phyloP scores from a whole-genome alignment of 2,329 filamentous ascomycete species.

The Trichophyton verrucosum region DNA sequence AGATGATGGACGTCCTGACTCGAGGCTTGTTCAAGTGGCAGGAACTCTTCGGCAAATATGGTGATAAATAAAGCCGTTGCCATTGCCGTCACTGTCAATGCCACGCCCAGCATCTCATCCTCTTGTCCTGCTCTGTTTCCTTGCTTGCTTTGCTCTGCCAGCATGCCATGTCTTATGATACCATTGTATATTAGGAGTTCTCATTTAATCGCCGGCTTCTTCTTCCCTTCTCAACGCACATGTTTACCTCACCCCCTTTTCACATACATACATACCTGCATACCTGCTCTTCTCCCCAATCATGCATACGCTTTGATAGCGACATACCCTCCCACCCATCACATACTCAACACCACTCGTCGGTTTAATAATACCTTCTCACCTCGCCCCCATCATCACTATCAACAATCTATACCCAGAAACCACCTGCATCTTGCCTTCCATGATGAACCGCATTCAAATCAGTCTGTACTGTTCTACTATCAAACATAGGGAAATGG shows the following conservation, averaged over 20 bases:
- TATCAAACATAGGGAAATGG: not conserved
- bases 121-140: not conserved
- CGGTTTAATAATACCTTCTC: not conserved
- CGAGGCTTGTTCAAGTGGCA: slow-evolving; percentile 77
- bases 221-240: slow-evolving; percentile 6
- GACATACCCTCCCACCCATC: not conserved
- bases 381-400: not conserved
- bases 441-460: not conserved
- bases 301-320: not conserved
- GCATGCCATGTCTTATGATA: slow-evolving; percentile 2
- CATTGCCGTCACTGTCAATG: too few relatives aligned
- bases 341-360: not conserved
- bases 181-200: slow-evolving; percentile 5
- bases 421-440: not conserved
- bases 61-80: slow-evolving; percentile 30
- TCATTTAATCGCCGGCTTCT: slow-evolving; percentile 8
- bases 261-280: not conserved
- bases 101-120: too few relatives aligned
- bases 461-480: not conserved
- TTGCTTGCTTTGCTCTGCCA: not conserved
- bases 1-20: slow-evolving; percentile 84
- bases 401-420: not conserved
- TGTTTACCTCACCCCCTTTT: not conserved
- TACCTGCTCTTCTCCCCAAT: not conserved
- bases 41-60: slow-evolving; percentile 50